Evolutionary conservation across 208 protist species (phyloP).

Genomic region (Wallacemonas sp.): DNA sequence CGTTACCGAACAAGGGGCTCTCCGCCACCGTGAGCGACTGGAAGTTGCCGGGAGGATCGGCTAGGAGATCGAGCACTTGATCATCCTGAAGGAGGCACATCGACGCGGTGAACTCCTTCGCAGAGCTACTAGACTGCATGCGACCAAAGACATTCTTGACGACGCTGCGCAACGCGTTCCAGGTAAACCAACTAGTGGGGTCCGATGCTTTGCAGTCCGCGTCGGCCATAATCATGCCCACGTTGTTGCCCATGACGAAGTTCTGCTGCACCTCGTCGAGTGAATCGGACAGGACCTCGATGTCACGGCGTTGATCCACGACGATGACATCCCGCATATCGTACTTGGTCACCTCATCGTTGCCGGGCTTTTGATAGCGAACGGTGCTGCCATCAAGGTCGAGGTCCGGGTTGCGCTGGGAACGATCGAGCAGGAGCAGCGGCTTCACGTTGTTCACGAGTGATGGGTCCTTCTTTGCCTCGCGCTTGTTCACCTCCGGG

Average conservation of each 20-base stretch:
- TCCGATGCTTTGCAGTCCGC: constrained; percentile 32
- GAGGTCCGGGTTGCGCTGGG: constrained; percentile 10
- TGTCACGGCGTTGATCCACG: constrained; percentile 28
- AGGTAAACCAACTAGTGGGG: constrained; percentile 64
- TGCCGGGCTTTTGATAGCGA: constrained; percentile 35
- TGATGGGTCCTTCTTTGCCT: constrained; percentile 37
- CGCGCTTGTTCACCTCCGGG: constrained; percentile 30
- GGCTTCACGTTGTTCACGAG: constrained; percentile 48
- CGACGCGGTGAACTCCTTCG: constrained; percentile 52
- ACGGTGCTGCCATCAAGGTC: constrained; percentile 61
- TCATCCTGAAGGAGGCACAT: constrained; percentile 69
- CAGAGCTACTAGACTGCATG: constrained; percentile 12
- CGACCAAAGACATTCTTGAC: constrained; percentile 52
- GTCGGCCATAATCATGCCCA: constrained; percentile 66
- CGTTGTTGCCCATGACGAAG: constrained; percentile 60
- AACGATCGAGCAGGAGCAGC: constrained; percentile 45
- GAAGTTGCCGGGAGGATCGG: constrained; percentile 13
- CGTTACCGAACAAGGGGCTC: constrained; percentile 73
- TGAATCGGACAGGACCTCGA: constrained; percentile 38
- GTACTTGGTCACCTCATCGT: constrained; percentile 68
- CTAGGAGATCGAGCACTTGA: constrained; percentile 64
- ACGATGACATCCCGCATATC: constrained; percentile 58
- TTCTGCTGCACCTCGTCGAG: constrained; percentile 62
- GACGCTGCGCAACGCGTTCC: constrained; percentile 50
- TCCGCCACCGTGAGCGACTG: constrained; percentile 55